Percentiles rank a stretch among this genome's conserved stretches.
Evolutionary conservation across 345 rosid species (phyloP).

Genomic region (Xanthoceras sorbifolium): DNA sequence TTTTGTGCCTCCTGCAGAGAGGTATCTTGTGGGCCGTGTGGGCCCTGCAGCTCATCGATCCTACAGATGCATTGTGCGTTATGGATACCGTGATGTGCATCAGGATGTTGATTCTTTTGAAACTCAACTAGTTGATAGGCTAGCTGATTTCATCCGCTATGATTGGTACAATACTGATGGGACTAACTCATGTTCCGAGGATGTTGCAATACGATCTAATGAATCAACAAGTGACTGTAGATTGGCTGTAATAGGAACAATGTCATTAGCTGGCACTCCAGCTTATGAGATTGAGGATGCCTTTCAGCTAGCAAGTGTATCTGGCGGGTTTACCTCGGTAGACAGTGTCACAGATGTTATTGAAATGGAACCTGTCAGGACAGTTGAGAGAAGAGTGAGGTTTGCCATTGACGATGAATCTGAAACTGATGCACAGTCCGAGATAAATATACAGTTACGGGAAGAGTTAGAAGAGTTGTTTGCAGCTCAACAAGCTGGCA

Average conservation of each 20-base stretch:
- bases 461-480: conserved; percentile 74
- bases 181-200: conserved; percentile 24
- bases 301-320: conserved; percentile 68
- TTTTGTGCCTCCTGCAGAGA: conserved; percentile 79
- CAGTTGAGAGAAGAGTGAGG: conserved; percentile 56
- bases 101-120: conserved; percentile 92
- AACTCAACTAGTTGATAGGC: conserved; percentile 62
- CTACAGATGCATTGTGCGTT: conserved; percentile 87
- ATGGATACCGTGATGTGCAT: conserved; percentile 95
- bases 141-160: conserved; percentile 74
- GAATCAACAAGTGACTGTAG: conserved; percentile 68
- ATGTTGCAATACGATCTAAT: conserved; percentile 40
- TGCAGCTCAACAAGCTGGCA: conserved; percentile 78
- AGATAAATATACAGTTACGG: conserved; percentile 38
- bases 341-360: conserved; percentile 68
- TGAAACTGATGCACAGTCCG: conserved; percentile 30
- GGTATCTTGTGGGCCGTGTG: conserved; percentile 94
- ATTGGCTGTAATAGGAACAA: conserved; percentile 78
- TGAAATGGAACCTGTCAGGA: conserved; percentile 57
- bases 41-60: conserved; percentile 86
- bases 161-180: conserved; percentile 57
- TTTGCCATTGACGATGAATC: conserved; percentile 61
- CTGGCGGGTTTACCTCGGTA: conserved; percentile 63
- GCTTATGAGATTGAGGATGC: conserved; percentile 64
- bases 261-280: conserved; percentile 36